phyloP scores from a whole-genome alignment of 371 early-diverging fungal genomes.

The Mucor racemosus region DNA sequence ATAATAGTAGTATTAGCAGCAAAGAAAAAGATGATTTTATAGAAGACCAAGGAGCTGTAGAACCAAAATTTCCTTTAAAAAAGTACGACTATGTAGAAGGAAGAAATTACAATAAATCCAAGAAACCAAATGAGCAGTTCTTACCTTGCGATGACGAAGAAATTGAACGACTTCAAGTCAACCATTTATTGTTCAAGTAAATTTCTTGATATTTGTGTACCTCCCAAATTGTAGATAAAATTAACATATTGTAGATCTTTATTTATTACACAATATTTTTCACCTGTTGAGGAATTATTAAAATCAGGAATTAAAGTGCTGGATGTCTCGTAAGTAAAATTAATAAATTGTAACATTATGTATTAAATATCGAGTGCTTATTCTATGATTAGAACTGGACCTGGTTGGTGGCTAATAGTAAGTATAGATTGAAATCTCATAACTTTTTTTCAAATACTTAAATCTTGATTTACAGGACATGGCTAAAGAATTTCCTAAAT shows the following conservation, averaged over 20 bases:
- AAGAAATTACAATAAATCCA: slow-evolving; percentile 31
- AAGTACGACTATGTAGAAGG: slow-evolving; percentile 43
- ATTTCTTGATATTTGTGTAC: background rate
- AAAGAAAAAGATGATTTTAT: background rate
- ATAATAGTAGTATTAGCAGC: background rate
- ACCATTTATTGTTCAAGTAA: slow-evolving; percentile 41
- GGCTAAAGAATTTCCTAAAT: slow-evolving; percentile 43
- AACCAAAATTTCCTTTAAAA: slow-evolving; percentile 42
- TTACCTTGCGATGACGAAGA: slow-evolving; percentile 56
- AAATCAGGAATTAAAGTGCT: slow-evolving; percentile 34
- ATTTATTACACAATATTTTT: slow-evolving; percentile 20
- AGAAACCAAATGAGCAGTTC: slow-evolving; percentile 26
- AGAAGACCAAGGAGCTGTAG: slow-evolving; percentile 8
- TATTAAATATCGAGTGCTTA: background rate
- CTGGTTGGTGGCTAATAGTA: slow-evolving; percentile 46
- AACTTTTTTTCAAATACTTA: background rate
- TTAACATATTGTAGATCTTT: slow-evolving; percentile 11
- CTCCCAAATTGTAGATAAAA: no score
- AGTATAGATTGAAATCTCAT: background rate
- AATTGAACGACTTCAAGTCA: slow-evolving; percentile 45
- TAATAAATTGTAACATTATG: background rate
- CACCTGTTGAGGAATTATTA: slow-evolving; percentile 30
- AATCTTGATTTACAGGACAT: slow-evolving; percentile 31
- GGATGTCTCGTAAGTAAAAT: slow-evolving; percentile 28
- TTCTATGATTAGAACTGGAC: slow-evolving; percentile 29